These are phyloP conservation scores for Pachyrhizus erosus DNA, from an alignment of 306 rosid genomes.

Conservation along the genomic window DNA sequence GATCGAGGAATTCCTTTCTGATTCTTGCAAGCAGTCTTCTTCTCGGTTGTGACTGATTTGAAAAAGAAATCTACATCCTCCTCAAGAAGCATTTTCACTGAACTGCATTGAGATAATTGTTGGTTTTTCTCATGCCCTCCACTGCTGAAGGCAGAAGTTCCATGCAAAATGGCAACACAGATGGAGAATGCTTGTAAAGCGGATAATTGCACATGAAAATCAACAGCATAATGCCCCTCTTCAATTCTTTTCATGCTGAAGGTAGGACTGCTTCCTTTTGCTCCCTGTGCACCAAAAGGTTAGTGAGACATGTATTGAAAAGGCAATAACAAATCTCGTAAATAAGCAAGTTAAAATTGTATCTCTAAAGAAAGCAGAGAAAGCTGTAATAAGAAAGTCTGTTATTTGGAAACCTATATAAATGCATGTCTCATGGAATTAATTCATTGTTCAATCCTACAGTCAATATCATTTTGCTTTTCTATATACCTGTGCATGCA, in stretches of 20 bases:
- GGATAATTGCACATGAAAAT: slow-evolving; percentile 88
- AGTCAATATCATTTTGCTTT: not conserved
- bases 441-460: not conserved
- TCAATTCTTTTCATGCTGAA: slow-evolving; percentile 70
- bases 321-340: slow-evolving; percentile 30
- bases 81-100: slow-evolving; percentile 78
- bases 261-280: slow-evolving; percentile 72
- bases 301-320: slow-evolving; percentile 25
- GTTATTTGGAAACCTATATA: not conserved
- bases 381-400: slow-evolving; percentile 15
- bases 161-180: slow-evolving; percentile 83
- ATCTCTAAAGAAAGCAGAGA: not conserved
- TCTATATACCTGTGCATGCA: not conserved
- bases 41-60: slow-evolving; percentile 60
- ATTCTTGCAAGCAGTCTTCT: slow-evolving; percentile 56
- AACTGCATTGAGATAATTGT: slow-evolving; percentile 58
- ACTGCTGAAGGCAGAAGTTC: slow-evolving; percentile 56
- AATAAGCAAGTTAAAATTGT: not conserved
- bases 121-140: slow-evolving; percentile 48
- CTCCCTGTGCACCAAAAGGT: slow-evolving; percentile 62
- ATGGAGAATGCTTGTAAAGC: slow-evolving; percentile 91
- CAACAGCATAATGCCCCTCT: slow-evolving; percentile 82
- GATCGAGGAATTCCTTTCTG: slow-evolving; percentile 65
- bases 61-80: slow-evolving; percentile 69
- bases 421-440: slow-evolving; percentile 14